Conservation (phyloP, 139 green algal species). For the Micromonas commoda region DNA sequence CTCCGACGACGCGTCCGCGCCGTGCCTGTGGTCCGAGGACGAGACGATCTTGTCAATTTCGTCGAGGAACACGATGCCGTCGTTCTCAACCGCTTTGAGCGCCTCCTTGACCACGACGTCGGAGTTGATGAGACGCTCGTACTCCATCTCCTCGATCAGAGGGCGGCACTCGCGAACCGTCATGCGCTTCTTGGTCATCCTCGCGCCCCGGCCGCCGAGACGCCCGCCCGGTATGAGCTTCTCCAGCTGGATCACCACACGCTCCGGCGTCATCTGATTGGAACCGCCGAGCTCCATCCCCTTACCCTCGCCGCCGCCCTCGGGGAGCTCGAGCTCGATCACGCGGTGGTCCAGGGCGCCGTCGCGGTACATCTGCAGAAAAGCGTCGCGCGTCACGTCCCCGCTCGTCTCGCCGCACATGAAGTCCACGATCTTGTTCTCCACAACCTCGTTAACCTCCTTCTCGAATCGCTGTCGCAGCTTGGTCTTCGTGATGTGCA, state of each 20-base stretch:
- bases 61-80: slow-evolving; percentile 93
- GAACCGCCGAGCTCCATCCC: background rate
- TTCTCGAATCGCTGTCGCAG: slow-evolving; percentile 11
- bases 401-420: slow-evolving; percentile 41
- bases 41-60: slow-evolving; percentile 97
- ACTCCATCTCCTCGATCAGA: slow-evolving; percentile 68
- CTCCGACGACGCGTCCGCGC: slow-evolving; percentile 53
- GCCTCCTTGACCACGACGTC: slow-evolving; percentile 71
- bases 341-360: slow-evolving; percentile 59
- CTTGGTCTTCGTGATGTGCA: slow-evolving; percentile 10
- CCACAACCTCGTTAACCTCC: slow-evolving; percentile 44
- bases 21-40: slow-evolving; percentile 51
- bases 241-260: slow-evolving; percentile 52
- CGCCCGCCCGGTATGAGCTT: slow-evolving; percentile 30
- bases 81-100: slow-evolving; percentile 43
- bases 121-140: slow-evolving; percentile 64
- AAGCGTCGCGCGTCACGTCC: slow-evolving; percentile 35
- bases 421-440: slow-evolving; percentile 55
- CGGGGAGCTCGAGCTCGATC: slow-evolving; percentile 64
- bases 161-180: slow-evolving; percentile 60
- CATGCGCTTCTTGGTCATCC: slow-evolving; percentile 55
- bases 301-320: background rate
- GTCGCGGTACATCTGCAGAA: slow-evolving; percentile 45
- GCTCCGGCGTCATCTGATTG: slow-evolving; percentile 32
- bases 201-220: background rate